Base-by-base conservation (phyloP, 495 filamentous ascomycete species). In the Aspergillus kassunensis region DNA sequence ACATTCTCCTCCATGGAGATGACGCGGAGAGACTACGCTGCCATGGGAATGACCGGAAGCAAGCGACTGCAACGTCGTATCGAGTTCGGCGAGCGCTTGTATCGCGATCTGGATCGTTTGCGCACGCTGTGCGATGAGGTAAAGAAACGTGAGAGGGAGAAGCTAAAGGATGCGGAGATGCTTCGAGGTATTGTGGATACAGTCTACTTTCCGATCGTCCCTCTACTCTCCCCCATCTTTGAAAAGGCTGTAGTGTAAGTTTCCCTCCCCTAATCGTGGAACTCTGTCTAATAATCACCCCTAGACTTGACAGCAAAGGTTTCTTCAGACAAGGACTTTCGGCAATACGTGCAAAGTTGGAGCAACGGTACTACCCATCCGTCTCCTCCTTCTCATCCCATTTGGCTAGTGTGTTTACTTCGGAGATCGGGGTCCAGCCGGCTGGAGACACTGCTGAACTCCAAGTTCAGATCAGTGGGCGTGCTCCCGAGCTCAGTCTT, bases 1-100 rank as follows among this genome's bases (percentile, higher is more conserved):
- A 86, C 89, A 0, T 98, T 97, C 65, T 89, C 91, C 0, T 93
- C 89, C 0, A 93, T 96, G 85, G 95, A 99, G 69, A 87, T 99
- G 57, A 95, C 91, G 1, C 79, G 93, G 25, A 82, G 95, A 49
- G 89, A 97, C 61, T 99, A 93, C 70, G 84, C 87, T 6, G 85
- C 86, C 18, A 92, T 96, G 89, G 93, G 93, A 29, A 85, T 85
- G 20, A 82, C 83, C 40, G 93, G 93, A 23, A 81, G 84, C 54
- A 80, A 86, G 27, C 83, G 89, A 49, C 75, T 99, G 19, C 74
- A 84, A 46, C 79, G 89, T 41, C 83, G 93, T 40, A 89, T 95
- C 58, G 90, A 96, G 48, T 97, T 97, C 67, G 89, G 88, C 11
- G 78, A 88, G 50, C 74, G 71, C 29, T 76, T 97, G 33, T 76